phyloP scores from a whole-genome alignment of 345 rosid genomes.

The Populus ilicifolia region DNA sequence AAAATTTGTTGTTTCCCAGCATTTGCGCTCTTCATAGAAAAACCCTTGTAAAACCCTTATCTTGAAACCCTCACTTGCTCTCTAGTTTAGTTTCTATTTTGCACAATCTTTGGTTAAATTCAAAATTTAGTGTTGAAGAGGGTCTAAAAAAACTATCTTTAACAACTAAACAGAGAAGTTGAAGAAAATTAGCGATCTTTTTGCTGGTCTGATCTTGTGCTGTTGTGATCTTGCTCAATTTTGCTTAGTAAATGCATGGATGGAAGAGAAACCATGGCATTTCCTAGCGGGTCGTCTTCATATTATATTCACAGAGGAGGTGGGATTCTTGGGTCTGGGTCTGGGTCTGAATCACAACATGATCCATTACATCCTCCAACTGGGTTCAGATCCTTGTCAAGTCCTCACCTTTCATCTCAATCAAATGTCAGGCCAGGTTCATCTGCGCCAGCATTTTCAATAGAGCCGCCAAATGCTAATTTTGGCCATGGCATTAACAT shows the following conservation, averaged over 20 bases:
- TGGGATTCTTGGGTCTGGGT: conserved; percentile 46
- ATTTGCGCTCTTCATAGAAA: background rate
- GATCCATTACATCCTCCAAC: conserved; percentile 52
- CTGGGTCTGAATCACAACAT: conserved; percentile 50
- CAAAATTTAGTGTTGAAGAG: background rate
- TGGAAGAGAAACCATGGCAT: conserved; percentile 88
- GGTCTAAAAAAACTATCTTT: conserved; percentile 1
- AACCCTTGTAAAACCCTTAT: conserved; percentile 17
- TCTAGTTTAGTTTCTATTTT: background rate
- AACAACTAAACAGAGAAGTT: background rate
- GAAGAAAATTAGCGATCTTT: background rate
- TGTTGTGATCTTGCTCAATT: conserved; percentile 14
- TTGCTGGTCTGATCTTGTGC: background rate
- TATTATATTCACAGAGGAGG: conserved; percentile 79
- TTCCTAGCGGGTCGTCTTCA: conserved; percentile 72
- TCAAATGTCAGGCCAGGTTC: conserved; percentile 33
- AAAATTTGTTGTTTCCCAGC: background rate
- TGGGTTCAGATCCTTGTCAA: conserved; percentile 54
- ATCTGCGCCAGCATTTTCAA: conserved; percentile 45
- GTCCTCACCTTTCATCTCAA: conserved; percentile 45
- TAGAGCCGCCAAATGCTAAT: conserved; percentile 50
- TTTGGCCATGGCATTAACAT: conserved; percentile 57
- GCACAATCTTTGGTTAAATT: background rate
- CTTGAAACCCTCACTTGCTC: background rate
- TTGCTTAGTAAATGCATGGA: conserved; percentile 81